These are phyloP conservation scores for Pleurotus platypus DNA, from an alignment of 768 basidiomycete species.

Conservation along the genomic window DNA sequence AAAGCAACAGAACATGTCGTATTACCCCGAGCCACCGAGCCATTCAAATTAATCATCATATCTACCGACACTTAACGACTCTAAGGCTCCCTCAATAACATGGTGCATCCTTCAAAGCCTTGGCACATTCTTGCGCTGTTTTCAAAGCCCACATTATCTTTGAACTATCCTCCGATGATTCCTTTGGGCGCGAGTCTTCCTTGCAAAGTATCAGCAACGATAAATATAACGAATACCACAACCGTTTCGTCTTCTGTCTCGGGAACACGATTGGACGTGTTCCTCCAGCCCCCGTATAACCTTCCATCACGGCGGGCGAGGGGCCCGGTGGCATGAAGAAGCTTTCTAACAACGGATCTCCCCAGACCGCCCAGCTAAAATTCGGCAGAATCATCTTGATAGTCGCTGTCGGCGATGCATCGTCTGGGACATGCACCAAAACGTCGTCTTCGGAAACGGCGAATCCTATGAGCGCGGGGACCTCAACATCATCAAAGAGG, in stretches of 20 bases:
- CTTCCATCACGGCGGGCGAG: slow-evolving; percentile 51
- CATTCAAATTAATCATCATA: no score
- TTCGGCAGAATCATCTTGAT: slow-evolving; percentile 48
- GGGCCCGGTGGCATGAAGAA: slow-evolving; percentile 52
- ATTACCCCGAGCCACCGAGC: no score
- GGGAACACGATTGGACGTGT: slow-evolving; percentile 49
- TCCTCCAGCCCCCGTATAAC: slow-evolving; percentile 52
- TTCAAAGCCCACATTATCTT: slow-evolving; percentile 38
- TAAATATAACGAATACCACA: slow-evolving; percentile 74
- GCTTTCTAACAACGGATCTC: slow-evolving; percentile 71
- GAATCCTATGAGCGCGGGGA: slow-evolving; percentile 64
- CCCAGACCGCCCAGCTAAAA: slow-evolving; percentile 62
- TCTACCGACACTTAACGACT: no score
- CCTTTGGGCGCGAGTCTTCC: slow-evolving; percentile 7
- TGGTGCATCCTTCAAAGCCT: slow-evolving; percentile 46
- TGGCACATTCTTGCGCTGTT: slow-evolving; percentile 33
- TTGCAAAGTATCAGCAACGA: slow-evolving; percentile 44
- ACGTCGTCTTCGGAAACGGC: slow-evolving; percentile 58
- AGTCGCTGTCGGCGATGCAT: slow-evolving; percentile 14
- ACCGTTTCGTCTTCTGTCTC: slow-evolving; percentile 69
- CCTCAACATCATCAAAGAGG: slow-evolving; percentile 75
- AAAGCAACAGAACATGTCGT: no score
- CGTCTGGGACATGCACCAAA: slow-evolving; percentile 37
- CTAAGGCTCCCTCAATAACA: slow-evolving; percentile 29
- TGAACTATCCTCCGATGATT: slow-evolving; percentile 14